phyloP scores from a whole-genome alignment of 1,139 yeast genomes.

The Hemisphaericaspora xylanilytica region DNA sequence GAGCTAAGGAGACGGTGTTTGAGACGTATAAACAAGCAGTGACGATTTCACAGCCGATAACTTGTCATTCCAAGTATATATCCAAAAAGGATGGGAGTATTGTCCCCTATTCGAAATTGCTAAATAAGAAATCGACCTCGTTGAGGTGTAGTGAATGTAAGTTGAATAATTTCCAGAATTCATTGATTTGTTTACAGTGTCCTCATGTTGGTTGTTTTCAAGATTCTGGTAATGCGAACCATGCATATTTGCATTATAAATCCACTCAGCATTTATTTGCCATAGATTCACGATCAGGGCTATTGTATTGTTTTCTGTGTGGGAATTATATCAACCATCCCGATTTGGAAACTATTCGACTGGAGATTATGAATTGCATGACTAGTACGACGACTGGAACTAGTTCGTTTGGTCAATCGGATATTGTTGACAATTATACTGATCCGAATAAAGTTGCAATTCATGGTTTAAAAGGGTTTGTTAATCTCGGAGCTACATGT shows the following conservation, averaged over 20 bases:
- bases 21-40: slow-evolving; percentile 61
- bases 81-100: slow-evolving; percentile 32
- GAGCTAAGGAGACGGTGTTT: slow-evolving; percentile 54
- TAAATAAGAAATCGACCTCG: slow-evolving; percentile 40
- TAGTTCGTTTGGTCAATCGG: slow-evolving; percentile 11
- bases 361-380: slow-evolving; percentile 19
- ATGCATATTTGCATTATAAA: slow-evolving; percentile 62
- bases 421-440: slow-evolving; percentile 19
- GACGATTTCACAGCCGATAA: slow-evolving; percentile 39
- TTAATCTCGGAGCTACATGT: slow-evolving; percentile 95
- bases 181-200: slow-evolving; percentile 76
- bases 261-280: slow-evolving; percentile 71
- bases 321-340: slow-evolving; percentile 66
- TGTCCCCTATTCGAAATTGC: slow-evolving; percentile 30
- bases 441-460: slow-evolving; percentile 62
- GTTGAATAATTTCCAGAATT: slow-evolving; percentile 46
- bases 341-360: slow-evolving; percentile 50
- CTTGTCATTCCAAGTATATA: slow-evolving; percentile 21
- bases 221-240: slow-evolving; percentile 35
- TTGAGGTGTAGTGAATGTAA: slow-evolving; percentile 53
- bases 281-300: slow-evolving; percentile 56
- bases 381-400: background rate
- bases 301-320: slow-evolving; percentile 76
- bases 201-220: slow-evolving; percentile 74
- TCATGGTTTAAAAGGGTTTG: slow-evolving; percentile 80